Base-by-base conservation (phyloP, 805 yeast genomes). In the Kregervanrija pseudodelftensis region DNA sequence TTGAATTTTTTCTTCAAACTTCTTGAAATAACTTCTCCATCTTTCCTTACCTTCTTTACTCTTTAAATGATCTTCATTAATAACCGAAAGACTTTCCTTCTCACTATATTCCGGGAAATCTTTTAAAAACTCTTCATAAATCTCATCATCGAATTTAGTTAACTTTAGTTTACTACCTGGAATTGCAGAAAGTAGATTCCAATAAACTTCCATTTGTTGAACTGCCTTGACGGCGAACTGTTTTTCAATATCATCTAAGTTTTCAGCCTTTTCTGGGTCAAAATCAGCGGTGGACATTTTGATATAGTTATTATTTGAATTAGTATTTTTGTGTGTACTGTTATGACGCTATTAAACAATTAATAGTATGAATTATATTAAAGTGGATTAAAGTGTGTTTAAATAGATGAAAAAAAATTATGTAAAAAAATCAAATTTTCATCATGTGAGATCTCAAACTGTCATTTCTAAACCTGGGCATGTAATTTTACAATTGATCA, bases 181-280 rank as follows among this genome's bases (percentile, higher is more conserved):
- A 45, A 89, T 69, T 54, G 79, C 78, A 46, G 76, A 75, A 44
- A 93, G 67, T 47, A 93, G 65, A 40, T 74, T 73, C 96, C 96
- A 93, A 75, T 91, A 93, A 1, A 96, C 82, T 60, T 88, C 95
- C 47, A 95, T 93, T 64, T 93, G 98, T 65, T 78, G 81, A 13
- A 93, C 99, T 5, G 98, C 99, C 67, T 85, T 87, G 48, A 93
- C 99, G 36, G 99, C 98, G 60, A 93, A 93, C 70, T 93, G 98
- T 74, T 80, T 88, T 67, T 93, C 99, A 59, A 93, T 88, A 57
- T 88, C 95, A 67, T 91, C 98, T 57, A 87, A 73, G 70, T 93
- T 93, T 49, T 93, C 96, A 39, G 99, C 97, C 47, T 73, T 76
- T 59, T 93, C 96, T 14, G 99, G 90, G 58, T 51, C 53, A 39